Percentiles rank a stretch among this genome's conserved stretches.
Evolutionary conservation across 1,139 yeast genomes (phyloP).

Genomic region (Saccharomyces hybrid): DNA sequence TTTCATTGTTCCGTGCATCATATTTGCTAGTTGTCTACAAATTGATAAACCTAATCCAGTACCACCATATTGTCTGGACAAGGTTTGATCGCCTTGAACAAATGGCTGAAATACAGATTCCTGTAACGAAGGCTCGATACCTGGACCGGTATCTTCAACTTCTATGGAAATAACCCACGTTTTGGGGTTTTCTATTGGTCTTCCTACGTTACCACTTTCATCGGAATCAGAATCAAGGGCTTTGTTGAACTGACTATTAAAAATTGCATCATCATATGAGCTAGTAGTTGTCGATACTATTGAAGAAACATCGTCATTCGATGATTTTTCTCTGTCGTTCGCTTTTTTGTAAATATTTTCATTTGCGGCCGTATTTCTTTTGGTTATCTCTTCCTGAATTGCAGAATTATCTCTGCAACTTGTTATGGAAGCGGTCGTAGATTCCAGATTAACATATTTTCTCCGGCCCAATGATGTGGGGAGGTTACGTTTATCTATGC

Average conservation of each 20-base stretch:
- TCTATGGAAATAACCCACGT: constrained; percentile 47
- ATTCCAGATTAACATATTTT: too few species aligned
- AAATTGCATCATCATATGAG: constrained; percentile 49
- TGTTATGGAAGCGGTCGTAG: too few species aligned
- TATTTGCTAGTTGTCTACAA: constrained; percentile 80
- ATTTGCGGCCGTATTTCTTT: neutral
- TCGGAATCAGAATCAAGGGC: constrained; percentile 18
- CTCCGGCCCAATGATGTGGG: neutral
- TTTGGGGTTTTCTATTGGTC: constrained; percentile 15
- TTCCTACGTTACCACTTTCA: constrained; percentile 17
- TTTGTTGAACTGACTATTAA: constrained; percentile 44
- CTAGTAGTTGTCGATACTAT: constrained; percentile 43
- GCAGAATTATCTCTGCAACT: too few species aligned
- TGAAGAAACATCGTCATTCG: constrained; percentile 23
- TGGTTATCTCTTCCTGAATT: neutral
- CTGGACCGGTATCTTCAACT: constrained; percentile 89
- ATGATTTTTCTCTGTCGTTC: neutral
- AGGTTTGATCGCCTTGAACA: constrained; percentile 93
- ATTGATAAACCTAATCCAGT: constrained; percentile 92
- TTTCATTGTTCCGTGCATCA: constrained; percentile 81
- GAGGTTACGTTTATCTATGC: neutral
- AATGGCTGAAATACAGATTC: constrained; percentile 90
- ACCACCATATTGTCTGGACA: constrained; percentile 88
- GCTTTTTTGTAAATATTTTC: neutral
- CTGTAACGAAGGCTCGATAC: constrained; percentile 73